Percentiles rank a stretch among this genome's conserved stretches.
Conservation (phyloP, 331 rosid genomes). For the Pyrus hybrid region DNA sequence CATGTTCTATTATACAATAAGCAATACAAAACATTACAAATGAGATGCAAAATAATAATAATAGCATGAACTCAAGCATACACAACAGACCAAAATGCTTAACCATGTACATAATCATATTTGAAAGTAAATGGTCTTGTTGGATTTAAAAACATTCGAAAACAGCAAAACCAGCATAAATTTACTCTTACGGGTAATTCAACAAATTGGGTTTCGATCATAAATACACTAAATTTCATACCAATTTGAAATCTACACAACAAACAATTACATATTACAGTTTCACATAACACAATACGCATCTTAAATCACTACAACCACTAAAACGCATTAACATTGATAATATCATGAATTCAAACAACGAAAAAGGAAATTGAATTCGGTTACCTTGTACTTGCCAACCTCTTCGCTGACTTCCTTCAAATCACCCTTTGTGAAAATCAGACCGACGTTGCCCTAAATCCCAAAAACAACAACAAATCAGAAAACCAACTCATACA, state of each 20-base stretch:
- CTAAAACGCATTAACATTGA: not conserved
- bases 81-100: too few relatives aligned
- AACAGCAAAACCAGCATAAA: not conserved
- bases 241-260: not conserved
- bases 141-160: too few relatives aligned
- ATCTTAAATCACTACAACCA: not conserved
- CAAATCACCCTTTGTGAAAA: conserved; percentile 85
- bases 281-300: not conserved
- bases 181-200: not conserved
- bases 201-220: not conserved
- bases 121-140: too few relatives aligned
- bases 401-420: conserved; percentile 88
- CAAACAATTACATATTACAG: not conserved
- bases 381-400: conserved; percentile 74
- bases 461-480: not conserved
- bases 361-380: not conserved
- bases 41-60: too few relatives aligned
- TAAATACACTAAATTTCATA: not conserved
- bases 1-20: too few relatives aligned
- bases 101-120: not conserved
- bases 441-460: conserved; percentile 76
- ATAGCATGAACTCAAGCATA: too few relatives aligned
- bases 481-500: not conserved
- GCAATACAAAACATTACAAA: too few relatives aligned
- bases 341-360: not conserved